A percentile compares a stretch with the other conserved stretches of the same genome.
Evolutionary conservation across 176 grass and related monocot genomes (phyloP).

Genomic region (Aegilops umbellulata): DNA sequence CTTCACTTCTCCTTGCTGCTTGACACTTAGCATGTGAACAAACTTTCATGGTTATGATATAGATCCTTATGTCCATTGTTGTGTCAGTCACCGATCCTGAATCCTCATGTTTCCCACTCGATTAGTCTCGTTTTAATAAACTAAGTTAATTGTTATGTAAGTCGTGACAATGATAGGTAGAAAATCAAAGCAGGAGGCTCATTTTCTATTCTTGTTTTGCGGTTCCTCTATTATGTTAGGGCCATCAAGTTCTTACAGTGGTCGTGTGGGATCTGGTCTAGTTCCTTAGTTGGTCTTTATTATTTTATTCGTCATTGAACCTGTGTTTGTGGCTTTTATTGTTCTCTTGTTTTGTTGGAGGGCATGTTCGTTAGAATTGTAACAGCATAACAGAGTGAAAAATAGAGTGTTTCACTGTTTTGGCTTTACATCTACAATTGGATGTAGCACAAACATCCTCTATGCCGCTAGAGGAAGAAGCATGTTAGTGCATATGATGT

Average conservation of each 20-base stretch:
- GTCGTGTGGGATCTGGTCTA: background rate
- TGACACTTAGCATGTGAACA: background rate
- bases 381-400: background rate
- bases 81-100: background rate
- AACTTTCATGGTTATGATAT: background rate
- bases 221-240: constrained; percentile 6
- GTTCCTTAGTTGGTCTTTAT: background rate
- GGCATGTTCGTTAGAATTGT: background rate
- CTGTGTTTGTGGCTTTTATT: background rate
- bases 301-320: background rate
- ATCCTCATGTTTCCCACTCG: background rate
- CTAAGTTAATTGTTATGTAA: background rate
- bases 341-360: background rate
- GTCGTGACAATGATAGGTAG: background rate
- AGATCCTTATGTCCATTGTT: background rate
- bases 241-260: background rate
- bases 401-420: background rate
- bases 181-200: background rate
- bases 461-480: background rate
- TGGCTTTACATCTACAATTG: background rate
- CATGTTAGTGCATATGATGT: background rate
- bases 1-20: background rate
- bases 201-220: background rate
- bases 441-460: background rate
- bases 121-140: background rate